Base-by-base conservation (phyloP, 768 basidiomycete genomes). In the Wakefieldia striispora region DNA sequence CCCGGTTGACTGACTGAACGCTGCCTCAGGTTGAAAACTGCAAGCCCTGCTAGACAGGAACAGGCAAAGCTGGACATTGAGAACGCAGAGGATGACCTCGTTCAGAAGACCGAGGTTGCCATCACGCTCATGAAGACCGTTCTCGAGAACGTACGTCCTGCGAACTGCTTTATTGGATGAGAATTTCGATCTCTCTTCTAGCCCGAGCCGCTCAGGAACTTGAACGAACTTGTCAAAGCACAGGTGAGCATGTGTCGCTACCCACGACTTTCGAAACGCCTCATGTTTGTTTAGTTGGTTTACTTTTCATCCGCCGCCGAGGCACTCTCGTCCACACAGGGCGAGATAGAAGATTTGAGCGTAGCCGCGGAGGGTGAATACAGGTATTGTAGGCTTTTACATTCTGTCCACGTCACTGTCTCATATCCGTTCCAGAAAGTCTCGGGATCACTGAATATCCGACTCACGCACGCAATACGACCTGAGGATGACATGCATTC, bases 111-210 rank as follows among this genome's bases (percentile, higher is more conserved):
- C 20, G 97, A 99, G 69, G 88, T 95, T 26, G 95, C 95, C 1
- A 97, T 97, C 60, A 90, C 88, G 3, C 79, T 93, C 38, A 95
- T 97, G 94, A 95, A 95, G 77, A 88, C 91, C n/a, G 95, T 98
- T 14, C 78, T 99, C 34, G 95, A 98, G 61, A 97, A 97, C 70
- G 95, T 97, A 56, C 47, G 88, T 75, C 33, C 6, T 12, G 11
- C n/a, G 8, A 0, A 11, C 14, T 13, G 3, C 31, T 33, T 13
- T 41, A 9, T 40, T 46, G 8, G 8, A 17, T 35, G 5, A 19
- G 6, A 34, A 23, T 10, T 26, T 9, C n/a, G n/a, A 3, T n/a
- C 43, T 47, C 36, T 11, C 8, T 35, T 37, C 20, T 58, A 95
- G 93, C 97, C 97, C 34, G 95, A 97, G 71, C 91, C 97, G 4